Evolutionary conservation across 2,329 filamentous ascomycete genomes (phyloP).

Genomic region (Paecilomyces niveus): DNA sequence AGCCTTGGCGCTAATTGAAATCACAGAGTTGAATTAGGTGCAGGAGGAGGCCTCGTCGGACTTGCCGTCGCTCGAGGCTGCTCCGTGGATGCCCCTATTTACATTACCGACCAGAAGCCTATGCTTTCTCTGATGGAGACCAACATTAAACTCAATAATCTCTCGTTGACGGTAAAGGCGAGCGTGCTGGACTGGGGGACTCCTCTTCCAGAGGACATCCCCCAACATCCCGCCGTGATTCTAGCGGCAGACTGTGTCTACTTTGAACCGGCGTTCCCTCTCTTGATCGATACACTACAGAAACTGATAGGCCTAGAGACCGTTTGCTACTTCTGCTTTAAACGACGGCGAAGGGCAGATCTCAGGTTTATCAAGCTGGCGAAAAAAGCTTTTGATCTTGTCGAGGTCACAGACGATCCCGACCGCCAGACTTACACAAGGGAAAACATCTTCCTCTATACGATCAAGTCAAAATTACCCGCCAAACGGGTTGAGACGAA

Average conservation of each 20-base stretch:
- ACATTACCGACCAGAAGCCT: slow-evolving; percentile 78
- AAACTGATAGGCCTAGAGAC: slow-evolving; percentile 61
- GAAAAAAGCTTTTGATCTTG: slow-evolving; percentile 58
- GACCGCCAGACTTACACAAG: slow-evolving; percentile 25
- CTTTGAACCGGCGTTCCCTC: slow-evolving; percentile 89
- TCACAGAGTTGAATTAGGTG: slow-evolving; percentile 76
- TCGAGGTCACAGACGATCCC: slow-evolving; percentile 54
- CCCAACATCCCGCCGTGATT: slow-evolving; percentile 63
- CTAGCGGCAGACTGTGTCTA: slow-evolving; percentile 97
- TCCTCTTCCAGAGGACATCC: slow-evolving; percentile 31
- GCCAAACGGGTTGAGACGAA: background rate
- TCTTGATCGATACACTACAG: slow-evolving; percentile 70
- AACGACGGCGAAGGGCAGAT: slow-evolving; percentile 78
- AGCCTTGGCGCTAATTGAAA: background rate
- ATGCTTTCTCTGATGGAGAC: slow-evolving; percentile 81
- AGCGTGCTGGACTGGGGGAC: slow-evolving; percentile 71
- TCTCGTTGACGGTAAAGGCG: slow-evolving; percentile 58
- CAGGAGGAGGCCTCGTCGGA: slow-evolving; percentile 80
- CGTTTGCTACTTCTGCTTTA: slow-evolving; percentile 87
- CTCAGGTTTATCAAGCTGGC: slow-evolving; percentile 67
- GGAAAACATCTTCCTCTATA: slow-evolving; percentile 34
- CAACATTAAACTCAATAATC: slow-evolving; percentile 76
- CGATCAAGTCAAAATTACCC: slow-evolving; percentile 19
- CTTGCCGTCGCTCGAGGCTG: slow-evolving; percentile 54
- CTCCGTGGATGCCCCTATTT: slow-evolving; percentile 50